These are phyloP conservation scores for Acanthamoeba royreba DNA, from an alignment of 208 protist genomes.

Conservation along the genomic window DNA sequence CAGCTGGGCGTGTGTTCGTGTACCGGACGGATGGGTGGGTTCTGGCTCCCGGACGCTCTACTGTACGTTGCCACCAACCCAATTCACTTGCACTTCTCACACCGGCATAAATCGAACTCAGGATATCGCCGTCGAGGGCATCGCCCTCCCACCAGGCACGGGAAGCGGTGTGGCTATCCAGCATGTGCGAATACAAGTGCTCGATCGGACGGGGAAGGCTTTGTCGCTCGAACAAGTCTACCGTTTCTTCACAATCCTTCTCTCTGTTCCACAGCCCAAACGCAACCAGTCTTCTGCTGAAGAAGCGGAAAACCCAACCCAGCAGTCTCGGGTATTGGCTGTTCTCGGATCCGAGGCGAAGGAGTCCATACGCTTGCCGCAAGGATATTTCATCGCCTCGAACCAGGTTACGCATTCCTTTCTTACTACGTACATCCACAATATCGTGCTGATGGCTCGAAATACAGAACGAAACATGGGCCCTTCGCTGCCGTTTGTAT, in stretches of 20 bases:
- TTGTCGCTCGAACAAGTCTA: background rate
- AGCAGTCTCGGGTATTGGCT: background rate
- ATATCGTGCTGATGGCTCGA: background rate
- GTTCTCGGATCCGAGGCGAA: background rate
- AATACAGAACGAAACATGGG: background rate
- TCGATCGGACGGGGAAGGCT: background rate
- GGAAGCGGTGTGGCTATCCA: background rate
- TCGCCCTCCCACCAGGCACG: too few species aligned
- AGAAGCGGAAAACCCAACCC: background rate
- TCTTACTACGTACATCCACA: background rate
- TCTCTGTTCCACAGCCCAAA: background rate
- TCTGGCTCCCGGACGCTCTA: background rate
- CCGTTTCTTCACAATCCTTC: background rate
- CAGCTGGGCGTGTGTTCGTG: too few species aligned
- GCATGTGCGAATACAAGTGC: background rate
- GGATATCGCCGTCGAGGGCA: too few species aligned
- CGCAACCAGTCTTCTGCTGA: background rate
- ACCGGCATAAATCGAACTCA: too few species aligned
- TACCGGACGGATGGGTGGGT: too few species aligned
- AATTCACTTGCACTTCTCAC: too few species aligned
- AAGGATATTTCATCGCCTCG: background rate
- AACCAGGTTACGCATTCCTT: too few species aligned
- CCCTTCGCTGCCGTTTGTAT: background rate
- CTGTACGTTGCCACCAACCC: background rate
- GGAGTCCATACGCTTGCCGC: background rate